Base-by-base conservation (phyloP, 2,329 filamentous ascomycete species). In the Penicillium paneum region DNA sequence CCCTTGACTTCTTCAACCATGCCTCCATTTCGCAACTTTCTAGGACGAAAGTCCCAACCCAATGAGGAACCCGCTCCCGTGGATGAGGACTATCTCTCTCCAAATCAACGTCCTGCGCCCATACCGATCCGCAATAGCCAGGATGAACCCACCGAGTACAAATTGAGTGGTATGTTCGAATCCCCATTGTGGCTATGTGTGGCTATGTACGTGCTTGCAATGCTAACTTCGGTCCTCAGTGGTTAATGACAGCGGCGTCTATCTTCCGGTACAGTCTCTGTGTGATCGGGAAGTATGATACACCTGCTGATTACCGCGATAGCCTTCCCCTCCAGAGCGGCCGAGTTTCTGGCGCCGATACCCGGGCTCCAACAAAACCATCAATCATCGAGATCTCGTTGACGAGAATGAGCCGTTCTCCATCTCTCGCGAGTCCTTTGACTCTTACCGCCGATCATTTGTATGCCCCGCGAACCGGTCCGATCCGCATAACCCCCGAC, bases 371-470 rank as follows among this genome's bases (percentile, higher is more conserved):
- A 79, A 76, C 21, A 77, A 76, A 56, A 79, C 81, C 36, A 80
- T 79, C 29, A 82, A 83, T 60, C 81, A 84, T 68, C 78, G 83
- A 53, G 85, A 82, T 68, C 83, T 88, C 64, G 78, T 90, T 56
- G 85, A 86, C 65, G 91, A 96, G 58, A 92, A 91, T 64, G 93
- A 97, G 70, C 91, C 89, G 13, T 97, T 97, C 71, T 91, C 89
- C 60, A 97, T 97, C 71, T 96, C 92, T 35, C 84, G 93, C 67
- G 94, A 97, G 76, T 97, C 92, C 2, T 97, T 97, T 69, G 94
- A 97, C 72, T 96, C 92, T 3, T 97, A 97, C 76, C 83, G 94
- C 60, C 86, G 94, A 67, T 97, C 92, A 60, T 97, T 97, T 78
- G 93, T 96, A 82, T 64, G 88, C 36, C 31, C 42, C 46, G 34